These are phyloP conservation scores for Nitzschia inconspicua DNA, from an alignment of 108 stramenopile genomes.

Conservation along the genomic window DNA sequence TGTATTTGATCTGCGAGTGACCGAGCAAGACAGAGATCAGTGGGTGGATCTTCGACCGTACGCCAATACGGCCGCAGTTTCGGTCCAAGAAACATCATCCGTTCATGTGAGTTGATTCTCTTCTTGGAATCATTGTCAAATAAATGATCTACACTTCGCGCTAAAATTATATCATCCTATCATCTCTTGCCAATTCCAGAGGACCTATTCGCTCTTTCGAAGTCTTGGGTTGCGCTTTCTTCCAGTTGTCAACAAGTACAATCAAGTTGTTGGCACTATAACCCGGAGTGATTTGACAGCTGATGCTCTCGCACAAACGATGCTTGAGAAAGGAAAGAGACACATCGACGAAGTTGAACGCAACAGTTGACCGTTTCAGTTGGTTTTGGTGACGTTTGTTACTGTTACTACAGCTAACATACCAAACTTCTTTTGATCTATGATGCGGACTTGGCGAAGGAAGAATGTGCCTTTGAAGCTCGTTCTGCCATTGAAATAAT, in stretches of 20 bases:
- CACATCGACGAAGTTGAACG: neutral
- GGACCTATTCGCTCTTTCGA: conserved; percentile 73
- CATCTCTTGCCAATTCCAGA: conserved; percentile 8
- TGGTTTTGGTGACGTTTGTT: too few relatives aligned
- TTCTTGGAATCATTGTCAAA: neutral
- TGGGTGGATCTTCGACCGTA: conserved; percentile 70
- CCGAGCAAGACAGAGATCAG: conserved; percentile 31
- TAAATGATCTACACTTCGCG: neutral
- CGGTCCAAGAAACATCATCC: conserved; percentile 50
- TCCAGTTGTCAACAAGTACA: conserved; percentile 61
- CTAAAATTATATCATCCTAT: neutral
- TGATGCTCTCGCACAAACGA: conserved; percentile 31
- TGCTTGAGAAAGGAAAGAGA: conserved; percentile 33
- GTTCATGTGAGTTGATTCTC: conserved; percentile 22
- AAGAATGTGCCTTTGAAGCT: too few relatives aligned
- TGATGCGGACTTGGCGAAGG: too few relatives aligned
- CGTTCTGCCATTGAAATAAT: too few relatives aligned
- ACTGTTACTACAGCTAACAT: too few relatives aligned
- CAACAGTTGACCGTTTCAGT: too few relatives aligned
- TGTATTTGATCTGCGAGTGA: conserved; percentile 42
- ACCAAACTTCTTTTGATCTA: too few relatives aligned
- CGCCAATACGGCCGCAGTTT: conserved; percentile 58
- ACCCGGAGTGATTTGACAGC: conserved; percentile 45
- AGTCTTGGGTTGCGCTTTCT: conserved; percentile 76
- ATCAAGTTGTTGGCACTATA: conserved; percentile 53